Base-by-base conservation (phyloP, 2,329 filamentous ascomycete species). In the Colletotrichum lupini region DNA sequence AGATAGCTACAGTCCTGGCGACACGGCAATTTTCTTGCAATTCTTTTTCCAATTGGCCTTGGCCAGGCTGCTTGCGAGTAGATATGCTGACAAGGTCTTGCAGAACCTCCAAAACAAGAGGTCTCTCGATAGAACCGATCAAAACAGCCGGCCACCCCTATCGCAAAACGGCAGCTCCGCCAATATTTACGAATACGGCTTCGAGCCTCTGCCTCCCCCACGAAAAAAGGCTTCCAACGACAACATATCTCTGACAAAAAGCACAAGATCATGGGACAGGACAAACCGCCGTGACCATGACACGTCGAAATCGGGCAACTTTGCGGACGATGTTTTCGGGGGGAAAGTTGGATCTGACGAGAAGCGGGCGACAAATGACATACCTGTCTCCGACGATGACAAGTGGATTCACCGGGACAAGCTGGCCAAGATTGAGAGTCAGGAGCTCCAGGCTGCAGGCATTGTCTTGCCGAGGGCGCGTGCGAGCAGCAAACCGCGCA, bases 401-500 rank as follows among this genome's bases (percentile, higher is more conserved):
- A 92, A 94, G 81, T 97, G 94, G 94, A 96, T 97, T 77, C 94
- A 97, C 79, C 87, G 94, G 69, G 94, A 97, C 83, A 96, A 96
- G 83, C 84, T 97, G 74, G 94, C 93, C 67, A 90, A 90, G 79
- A 97, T 96, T 77, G 94, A 97, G 83, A 96, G 87, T 77, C 89
- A 92, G 78, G 94, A 97, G 82, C 87, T 97, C 75, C 92, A 95
- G 80, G 93, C 93, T 72, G 93, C 93, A 7, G 94, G 94, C 35
- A 91, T 95, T 77, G 85, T 89, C 63, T 79, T 92, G 73, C 86
- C 91, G 75, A 83, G 86, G 77, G 79, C 88, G 37, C 84, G 90
- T 75, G 84, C 89, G 65, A 83, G 87, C 64, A 88, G 90, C 83
- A 85, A 86, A 76, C 82, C 82, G 63, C 81, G 82, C 74, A 80